A percentile compares a stretch with the other conserved stretches of the same genome.
phyloP scores from a whole-genome alignment of 2,329 filamentous ascomycete genomes.

The Xylaria sp. region DNA sequence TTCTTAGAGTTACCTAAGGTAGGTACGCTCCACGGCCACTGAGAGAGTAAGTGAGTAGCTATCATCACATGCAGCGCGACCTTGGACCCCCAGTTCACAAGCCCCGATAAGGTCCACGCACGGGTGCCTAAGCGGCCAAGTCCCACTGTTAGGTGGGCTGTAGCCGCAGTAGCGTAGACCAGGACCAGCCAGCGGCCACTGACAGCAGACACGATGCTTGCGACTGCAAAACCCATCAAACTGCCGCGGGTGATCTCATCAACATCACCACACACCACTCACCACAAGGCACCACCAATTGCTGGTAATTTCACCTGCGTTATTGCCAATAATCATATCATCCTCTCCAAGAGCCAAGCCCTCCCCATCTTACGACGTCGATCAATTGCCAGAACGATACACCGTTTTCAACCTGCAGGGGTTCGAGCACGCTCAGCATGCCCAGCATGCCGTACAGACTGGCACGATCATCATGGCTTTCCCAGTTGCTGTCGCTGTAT shows the following conservation, averaged over 20 bases:
- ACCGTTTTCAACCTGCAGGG: conserved; percentile 35
- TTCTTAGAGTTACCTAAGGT: no score
- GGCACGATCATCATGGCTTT: conserved; percentile 25
- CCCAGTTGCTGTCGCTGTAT: conserved; percentile 15
- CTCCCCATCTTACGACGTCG: conserved; percentile 27
- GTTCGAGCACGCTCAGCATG: conserved; percentile 20
- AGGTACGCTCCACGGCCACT: conserved; percentile 14
- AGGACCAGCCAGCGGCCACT: neutral
- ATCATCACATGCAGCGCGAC: conserved; percentile 21
- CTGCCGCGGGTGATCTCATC: conserved; percentile 30
- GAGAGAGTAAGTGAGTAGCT: neutral
- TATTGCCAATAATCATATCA: conserved; percentile 34
- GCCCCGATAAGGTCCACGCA: conserved; percentile 26
- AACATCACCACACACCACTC: conserved; percentile 3
- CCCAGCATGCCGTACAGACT: conserved; percentile 23
- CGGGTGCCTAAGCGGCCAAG: conserved; percentile 18
- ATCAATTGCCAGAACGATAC: conserved; percentile 24
- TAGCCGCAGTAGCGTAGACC: neutral
- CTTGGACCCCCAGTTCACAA: neutral
- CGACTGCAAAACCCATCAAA: conserved; percentile 17
- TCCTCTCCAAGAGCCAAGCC: conserved; percentile 35
- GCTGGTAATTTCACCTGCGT: conserved; percentile 29
- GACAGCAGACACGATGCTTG: conserved; percentile 2
- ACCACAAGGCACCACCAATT: conserved; percentile 19
- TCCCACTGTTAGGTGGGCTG: neutral